Conservation (phyloP, 371 early-diverging fungal genomes). For the Syncephalastrum sp. region DNA sequence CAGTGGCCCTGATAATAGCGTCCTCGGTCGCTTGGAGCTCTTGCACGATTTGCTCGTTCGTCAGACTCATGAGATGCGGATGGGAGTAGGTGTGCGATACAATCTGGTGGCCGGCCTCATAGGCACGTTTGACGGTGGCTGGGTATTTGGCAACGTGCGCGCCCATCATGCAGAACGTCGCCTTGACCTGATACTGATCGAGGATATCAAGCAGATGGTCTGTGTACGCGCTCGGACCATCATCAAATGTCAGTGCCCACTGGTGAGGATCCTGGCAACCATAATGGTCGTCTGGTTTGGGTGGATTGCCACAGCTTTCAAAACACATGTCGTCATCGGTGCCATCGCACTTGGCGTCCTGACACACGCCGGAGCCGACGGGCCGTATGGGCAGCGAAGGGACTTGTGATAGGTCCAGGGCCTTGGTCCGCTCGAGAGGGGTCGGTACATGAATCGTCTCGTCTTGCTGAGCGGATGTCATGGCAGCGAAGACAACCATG, state of each 20-base stretch:
- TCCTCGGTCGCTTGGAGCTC: conserved; percentile 45
- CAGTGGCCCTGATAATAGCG: conserved; percentile 44
- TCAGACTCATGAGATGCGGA: conserved; percentile 37
- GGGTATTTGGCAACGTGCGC: conserved; percentile 26
- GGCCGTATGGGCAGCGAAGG: conserved; percentile 23
- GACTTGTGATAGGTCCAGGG: conserved; percentile 42
- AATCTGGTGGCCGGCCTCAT: conserved; percentile 49
- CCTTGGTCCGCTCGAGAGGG: conserved; percentile 49
- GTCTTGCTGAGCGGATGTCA: too few species aligned
- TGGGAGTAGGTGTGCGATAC: conserved; percentile 56
- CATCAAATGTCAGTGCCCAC: conserved; percentile 52
- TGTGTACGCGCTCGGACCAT: conserved; percentile 57
- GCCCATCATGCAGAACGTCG: conserved; percentile 74
- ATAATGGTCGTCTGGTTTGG: conserved; percentile 30
- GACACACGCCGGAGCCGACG: conserved; percentile 40
- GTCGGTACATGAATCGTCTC: conserved; percentile 26
- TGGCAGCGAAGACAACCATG: too few species aligned
- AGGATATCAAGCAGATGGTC: conserved; percentile 49
- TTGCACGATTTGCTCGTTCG: conserved; percentile 28
- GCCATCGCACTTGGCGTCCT: conserved; percentile 33
- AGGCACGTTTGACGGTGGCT: conserved; percentile 38
- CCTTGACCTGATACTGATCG: conserved; percentile 42
- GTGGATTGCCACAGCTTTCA: conserved; percentile 39
- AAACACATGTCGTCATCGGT: conserved; percentile 39
- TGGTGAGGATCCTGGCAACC: conserved; percentile 29